Conservation (phyloP, 768 basidiomycete genomes). For the Tricholoma bakamatsutake region DNA sequence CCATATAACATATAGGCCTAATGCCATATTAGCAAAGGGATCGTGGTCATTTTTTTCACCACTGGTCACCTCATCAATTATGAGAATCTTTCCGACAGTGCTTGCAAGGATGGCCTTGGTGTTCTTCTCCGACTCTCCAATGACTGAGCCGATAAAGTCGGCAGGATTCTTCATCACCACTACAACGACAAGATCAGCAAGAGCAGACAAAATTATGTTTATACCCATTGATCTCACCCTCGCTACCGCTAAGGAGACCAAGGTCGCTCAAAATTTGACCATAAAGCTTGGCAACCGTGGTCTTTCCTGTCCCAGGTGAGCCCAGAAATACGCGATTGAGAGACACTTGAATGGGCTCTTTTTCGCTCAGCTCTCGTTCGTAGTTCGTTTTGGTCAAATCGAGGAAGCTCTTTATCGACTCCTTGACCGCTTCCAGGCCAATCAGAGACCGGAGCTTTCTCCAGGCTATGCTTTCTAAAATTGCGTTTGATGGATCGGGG, state of each 20-base stretch:
- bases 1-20: constrained; percentile 70
- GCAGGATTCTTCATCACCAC: constrained; percentile 65
- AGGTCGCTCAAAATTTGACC: constrained; percentile 58
- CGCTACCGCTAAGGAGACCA: constrained; percentile 63
- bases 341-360: constrained; percentile 45
- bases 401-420: constrained; percentile 43
- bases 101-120: constrained; percentile 58
- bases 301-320: constrained; percentile 68
- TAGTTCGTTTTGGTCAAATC: constrained; percentile 48
- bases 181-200: constrained; percentile 15
- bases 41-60: not conserved
- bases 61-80: constrained; percentile 57
- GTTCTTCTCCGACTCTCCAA: constrained; percentile 59
- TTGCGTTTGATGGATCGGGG: constrained; percentile 49
- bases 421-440: constrained; percentile 54
- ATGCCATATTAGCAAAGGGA: not conserved
- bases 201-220: not conserved
- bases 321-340: constrained; percentile 65
- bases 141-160: constrained; percentile 54
- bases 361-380: constrained; percentile 50
- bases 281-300: constrained; percentile 62
- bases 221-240: constrained; percentile 37
- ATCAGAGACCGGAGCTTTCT: constrained; percentile 42
- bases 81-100: constrained; percentile 58
- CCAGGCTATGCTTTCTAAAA: constrained; percentile 44